A percentile compares a stretch with the other conserved stretches of the same genome.
Evolutionary conservation across 2,329 filamentous ascomycete species (phyloP).

Genomic region (Fusarium camptoceras): DNA sequence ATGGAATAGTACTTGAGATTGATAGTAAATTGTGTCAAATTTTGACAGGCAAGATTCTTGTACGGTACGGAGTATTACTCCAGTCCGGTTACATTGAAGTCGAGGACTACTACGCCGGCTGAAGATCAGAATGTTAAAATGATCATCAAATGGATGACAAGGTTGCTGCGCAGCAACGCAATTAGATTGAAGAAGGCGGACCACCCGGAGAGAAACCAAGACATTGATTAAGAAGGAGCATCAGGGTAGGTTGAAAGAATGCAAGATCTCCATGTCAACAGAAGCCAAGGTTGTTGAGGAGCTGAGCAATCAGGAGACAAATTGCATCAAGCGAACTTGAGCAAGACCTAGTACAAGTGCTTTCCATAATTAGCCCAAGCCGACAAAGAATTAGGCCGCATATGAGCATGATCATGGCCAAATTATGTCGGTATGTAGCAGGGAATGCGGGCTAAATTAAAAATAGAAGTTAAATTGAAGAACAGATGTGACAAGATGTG

Average conservation of each 20-base stretch:
- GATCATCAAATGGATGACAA: background rate
- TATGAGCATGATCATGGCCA: slow-evolving; percentile 10
- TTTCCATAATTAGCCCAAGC: slow-evolving; percentile 46
- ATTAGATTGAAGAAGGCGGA: slow-evolving; percentile 29
- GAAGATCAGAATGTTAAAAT: slow-evolving; percentile 19
- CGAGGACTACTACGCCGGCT: slow-evolving; percentile 7
- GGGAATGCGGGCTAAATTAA: slow-evolving; percentile 50
- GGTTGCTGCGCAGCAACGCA: slow-evolving; percentile 23
- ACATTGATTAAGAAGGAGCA: slow-evolving; percentile 1
- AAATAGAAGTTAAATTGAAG: slow-evolving; percentile 48
- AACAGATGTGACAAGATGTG: slow-evolving; percentile 39
- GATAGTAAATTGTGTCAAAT: background rate
- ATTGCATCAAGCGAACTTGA: slow-evolving; percentile 15
- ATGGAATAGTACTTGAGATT: background rate
- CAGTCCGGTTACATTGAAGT: slow-evolving; percentile 3
- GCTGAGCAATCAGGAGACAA: slow-evolving; percentile 19
- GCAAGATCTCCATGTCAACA: slow-evolving; percentile 14
- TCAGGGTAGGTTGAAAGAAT: slow-evolving; percentile 29
- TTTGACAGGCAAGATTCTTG: background rate
- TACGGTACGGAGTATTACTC: background rate
- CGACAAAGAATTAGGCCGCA: slow-evolving; percentile 27
- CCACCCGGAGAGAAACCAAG: slow-evolving; percentile 19
- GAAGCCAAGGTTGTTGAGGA: slow-evolving; percentile 25
- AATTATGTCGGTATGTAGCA: slow-evolving; percentile 37
- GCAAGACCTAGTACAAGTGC: background rate